These are phyloP conservation scores for Dendrostoma leiphaemia DNA, from an alignment of 2,329 filamentous ascomycete species.

Conservation along the genomic window DNA sequence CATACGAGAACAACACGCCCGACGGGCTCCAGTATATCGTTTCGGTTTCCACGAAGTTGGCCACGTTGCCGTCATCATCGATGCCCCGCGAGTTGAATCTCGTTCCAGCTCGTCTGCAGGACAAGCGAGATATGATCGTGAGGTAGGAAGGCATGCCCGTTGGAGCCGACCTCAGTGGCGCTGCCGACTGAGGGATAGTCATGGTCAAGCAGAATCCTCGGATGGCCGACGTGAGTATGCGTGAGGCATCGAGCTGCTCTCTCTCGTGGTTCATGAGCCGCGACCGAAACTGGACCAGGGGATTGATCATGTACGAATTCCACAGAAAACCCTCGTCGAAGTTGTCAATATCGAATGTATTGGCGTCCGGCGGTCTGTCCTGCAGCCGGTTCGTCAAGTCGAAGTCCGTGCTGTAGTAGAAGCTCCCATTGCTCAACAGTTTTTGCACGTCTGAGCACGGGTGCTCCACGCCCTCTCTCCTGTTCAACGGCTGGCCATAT, in stretches of 20 bases:
- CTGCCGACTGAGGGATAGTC: conserved; percentile 73
- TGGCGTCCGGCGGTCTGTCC: conserved; percentile 73
- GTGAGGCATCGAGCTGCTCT: conserved; percentile 76
- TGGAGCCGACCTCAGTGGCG: conserved; percentile 63
- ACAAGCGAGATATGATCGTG: conserved; percentile 88
- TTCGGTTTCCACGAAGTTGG: conserved; percentile 98
- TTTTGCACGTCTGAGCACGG: conserved; percentile 90
- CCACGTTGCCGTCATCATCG: conserved; percentile 94
- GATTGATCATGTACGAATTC: conserved; percentile 98
- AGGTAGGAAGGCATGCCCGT: conserved; percentile 78
- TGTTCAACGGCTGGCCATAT: conserved; percentile 54
- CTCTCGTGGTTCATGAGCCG: conserved; percentile 74
- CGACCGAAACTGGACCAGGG: conserved; percentile 84
- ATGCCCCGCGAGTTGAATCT: conserved; percentile 97
- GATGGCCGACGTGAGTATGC: conserved; percentile 89
- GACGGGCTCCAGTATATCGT: conserved; percentile 85
- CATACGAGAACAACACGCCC: conserved; percentile 84
- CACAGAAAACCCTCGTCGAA: conserved; percentile 91
- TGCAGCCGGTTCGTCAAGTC: conserved; percentile 92
- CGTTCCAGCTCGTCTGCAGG: conserved; percentile 86
- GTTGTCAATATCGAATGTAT: conserved; percentile 85
- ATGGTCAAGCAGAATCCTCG: conserved; percentile 88
- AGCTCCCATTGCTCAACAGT: conserved; percentile 86
- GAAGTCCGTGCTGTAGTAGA: conserved; percentile 99
- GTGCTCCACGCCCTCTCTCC: conserved; percentile 75